A percentile compares a stretch with the other conserved stretches of the same genome.
phyloP scores from a whole-genome alignment of 2,329 filamentous ascomycete species.

The Rhynchosporium agropyri region DNA sequence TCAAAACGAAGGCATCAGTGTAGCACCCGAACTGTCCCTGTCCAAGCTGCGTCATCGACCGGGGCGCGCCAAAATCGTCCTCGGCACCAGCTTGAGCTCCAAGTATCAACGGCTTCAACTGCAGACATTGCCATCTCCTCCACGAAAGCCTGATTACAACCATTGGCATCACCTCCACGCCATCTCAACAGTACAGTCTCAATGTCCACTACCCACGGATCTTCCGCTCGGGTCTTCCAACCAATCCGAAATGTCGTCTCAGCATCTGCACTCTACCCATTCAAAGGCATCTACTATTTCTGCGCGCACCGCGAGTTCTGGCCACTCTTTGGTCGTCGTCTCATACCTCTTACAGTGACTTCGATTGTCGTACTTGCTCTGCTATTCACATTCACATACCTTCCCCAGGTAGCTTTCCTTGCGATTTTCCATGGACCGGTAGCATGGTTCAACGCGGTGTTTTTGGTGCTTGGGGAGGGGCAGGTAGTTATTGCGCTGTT shows the following conservation, averaged over 20 bases:
- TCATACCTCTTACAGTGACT: slow-evolving; percentile 80
- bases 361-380: slow-evolving; percentile 82
- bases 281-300: slow-evolving; percentile 83
- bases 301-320: slow-evolving; percentile 75
- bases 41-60: slow-evolving; percentile 18
- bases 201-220: slow-evolving; percentile 10
- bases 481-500: slow-evolving; percentile 46
- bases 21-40: no score
- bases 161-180: background rate
- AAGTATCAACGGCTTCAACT: slow-evolving; percentile 9
- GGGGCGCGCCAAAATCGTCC: background rate
- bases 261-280: slow-evolving; percentile 52
- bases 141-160: background rate
- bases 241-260: slow-evolving; percentile 37
- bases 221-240: slow-evolving; percentile 18
- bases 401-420: slow-evolving; percentile 87
- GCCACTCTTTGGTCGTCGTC: slow-evolving; percentile 74
- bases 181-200: background rate
- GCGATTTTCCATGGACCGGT: slow-evolving; percentile 84
- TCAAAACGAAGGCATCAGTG: background rate
- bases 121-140: background rate
- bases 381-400: slow-evolving; percentile 84
- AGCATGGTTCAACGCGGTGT: slow-evolving; percentile 87
- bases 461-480: slow-evolving; percentile 82
- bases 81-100: slow-evolving; percentile 2